phyloP scores from a whole-genome alignment of 1,284 basidiomycete species.

The Hemileccinum hortonii region DNA sequence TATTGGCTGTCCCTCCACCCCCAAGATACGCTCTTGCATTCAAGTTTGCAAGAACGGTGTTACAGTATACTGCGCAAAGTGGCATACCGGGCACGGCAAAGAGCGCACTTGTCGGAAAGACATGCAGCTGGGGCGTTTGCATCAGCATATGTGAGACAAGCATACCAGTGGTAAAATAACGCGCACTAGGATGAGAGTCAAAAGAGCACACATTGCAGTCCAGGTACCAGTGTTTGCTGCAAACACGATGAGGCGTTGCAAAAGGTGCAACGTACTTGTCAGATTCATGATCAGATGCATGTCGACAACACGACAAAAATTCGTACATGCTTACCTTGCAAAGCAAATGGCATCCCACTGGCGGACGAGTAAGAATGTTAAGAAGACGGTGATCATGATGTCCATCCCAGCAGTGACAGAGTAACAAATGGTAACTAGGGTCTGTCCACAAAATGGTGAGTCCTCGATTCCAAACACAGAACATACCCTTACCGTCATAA shows the following conservation, averaged over 20 bases:
- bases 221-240: conserved; percentile 17
- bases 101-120: not conserved
- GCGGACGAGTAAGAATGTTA: conserved; percentile 10
- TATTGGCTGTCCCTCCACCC: not conserved
- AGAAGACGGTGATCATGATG: conserved; percentile 1
- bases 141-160: not conserved
- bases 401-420: conserved; percentile 1
- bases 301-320: not conserved
- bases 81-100: conserved; percentile 2
- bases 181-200: conserved; percentile 14
- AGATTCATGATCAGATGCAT: not conserved
- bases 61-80: conserved; percentile 17
- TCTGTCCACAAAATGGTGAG: not conserved
- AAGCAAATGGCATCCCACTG: not conserved
- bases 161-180: no score
- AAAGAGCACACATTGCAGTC: conserved; percentile 14
- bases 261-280: conserved; percentile 5
- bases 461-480: not conserved
- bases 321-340: not conserved
- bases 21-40: conserved; percentile 14
- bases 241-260: conserved; percentile 18
- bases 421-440: not conserved
- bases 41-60: conserved; percentile 15
- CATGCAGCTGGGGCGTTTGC: not conserved
- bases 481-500: conserved; percentile 1